Conservation (phyloP, 2,329 filamentous ascomycete species). For the Chaetothyriales sp. region DNA sequence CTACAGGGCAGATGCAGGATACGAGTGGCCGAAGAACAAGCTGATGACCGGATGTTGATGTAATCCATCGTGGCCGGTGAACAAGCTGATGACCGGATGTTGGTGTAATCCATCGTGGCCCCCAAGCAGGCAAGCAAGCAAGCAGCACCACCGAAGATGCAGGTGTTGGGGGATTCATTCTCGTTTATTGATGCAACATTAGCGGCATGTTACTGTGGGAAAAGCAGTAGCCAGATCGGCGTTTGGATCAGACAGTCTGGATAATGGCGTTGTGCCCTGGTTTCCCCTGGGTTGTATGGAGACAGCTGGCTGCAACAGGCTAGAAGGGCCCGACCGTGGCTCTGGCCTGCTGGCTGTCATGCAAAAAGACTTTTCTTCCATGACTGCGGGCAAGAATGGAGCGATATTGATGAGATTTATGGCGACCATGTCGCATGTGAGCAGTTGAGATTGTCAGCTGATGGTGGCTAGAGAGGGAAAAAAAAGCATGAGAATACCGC, state of each 20-base stretch:
- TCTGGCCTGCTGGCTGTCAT: constrained; percentile 4
- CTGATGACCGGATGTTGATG: constrained; percentile 42
- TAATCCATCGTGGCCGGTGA: constrained; percentile 12
- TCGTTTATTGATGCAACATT: constrained; percentile 8
- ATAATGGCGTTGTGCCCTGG: neutral
- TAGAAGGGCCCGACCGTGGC: constrained; percentile 2
- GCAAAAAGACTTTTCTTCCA: constrained; percentile 12
- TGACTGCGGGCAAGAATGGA: constrained; percentile 10
- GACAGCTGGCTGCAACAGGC: constrained; percentile 4
- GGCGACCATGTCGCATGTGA: constrained; percentile 5
- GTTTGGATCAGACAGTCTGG: constrained; percentile 5
- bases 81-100: constrained; percentile 41
- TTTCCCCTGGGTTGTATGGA: constrained; percentile 3
- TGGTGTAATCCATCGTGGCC: constrained; percentile 16
- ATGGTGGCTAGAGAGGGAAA: neutral
- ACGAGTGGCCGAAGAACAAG: constrained; percentile 46
- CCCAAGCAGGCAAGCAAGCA: no score
- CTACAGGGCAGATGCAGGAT: constrained; percentile 34
- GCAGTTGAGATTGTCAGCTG: neutral
- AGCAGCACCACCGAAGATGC: constrained; percentile 4
- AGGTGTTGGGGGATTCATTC: constrained; percentile 11
- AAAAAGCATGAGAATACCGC: constrained; percentile 1
- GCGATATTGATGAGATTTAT: constrained; percentile 6
- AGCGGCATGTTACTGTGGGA: constrained; percentile 12
- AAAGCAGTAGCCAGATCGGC: constrained; percentile 3